Conservation (phyloP, 2,329 filamentous ascomycete species). For the Lasiodiplodia gonubiensis region DNA sequence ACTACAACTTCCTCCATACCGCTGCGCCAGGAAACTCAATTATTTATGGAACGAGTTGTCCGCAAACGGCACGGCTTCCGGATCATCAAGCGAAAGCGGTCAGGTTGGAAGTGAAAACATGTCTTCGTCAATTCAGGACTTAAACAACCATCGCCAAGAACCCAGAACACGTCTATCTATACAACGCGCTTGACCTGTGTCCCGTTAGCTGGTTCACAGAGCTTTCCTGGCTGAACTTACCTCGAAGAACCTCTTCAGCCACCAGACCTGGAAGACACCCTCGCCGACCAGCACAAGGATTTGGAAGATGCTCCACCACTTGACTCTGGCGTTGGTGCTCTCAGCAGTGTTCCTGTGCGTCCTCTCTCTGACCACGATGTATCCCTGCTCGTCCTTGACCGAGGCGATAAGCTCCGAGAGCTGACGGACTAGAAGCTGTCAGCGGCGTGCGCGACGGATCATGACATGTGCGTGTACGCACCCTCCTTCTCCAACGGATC, state of each 20-base stretch:
- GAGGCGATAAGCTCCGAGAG: conserved; percentile 85
- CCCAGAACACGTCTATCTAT: conserved; percentile 38
- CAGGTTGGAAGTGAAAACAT: conserved; percentile 15
- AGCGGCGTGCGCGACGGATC: not conserved
- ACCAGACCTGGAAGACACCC: conserved; percentile 98
- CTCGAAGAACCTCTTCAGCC: conserved; percentile 98
- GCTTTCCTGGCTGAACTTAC: conserved; percentile 49
- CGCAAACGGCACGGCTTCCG: not conserved
- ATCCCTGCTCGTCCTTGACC: conserved; percentile 97
- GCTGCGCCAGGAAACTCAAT: not conserved
- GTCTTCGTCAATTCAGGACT: conserved; percentile 24
- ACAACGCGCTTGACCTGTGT: conserved; percentile 68
- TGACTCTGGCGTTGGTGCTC: conserved; percentile 95
- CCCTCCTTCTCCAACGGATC: conserved; percentile 92
- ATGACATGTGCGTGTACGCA: conserved; percentile 49
- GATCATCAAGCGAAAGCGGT: not conserved
- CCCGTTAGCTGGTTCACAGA: conserved; percentile 35
- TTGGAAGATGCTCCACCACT: conserved; percentile 99
- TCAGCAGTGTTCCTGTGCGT: conserved; percentile 98
- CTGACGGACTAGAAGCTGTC: conserved; percentile 67
- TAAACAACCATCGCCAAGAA: conserved; percentile 16
- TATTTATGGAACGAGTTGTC: not conserved
- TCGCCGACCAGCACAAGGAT: conserved; percentile 86
- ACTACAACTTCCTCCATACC: not conserved
- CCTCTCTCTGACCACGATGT: conserved; percentile 89